These are phyloP conservation scores for Plasmodium ovale DNA, from an alignment of 169 alveolate genomes.

Conservation along the genomic window DNA sequence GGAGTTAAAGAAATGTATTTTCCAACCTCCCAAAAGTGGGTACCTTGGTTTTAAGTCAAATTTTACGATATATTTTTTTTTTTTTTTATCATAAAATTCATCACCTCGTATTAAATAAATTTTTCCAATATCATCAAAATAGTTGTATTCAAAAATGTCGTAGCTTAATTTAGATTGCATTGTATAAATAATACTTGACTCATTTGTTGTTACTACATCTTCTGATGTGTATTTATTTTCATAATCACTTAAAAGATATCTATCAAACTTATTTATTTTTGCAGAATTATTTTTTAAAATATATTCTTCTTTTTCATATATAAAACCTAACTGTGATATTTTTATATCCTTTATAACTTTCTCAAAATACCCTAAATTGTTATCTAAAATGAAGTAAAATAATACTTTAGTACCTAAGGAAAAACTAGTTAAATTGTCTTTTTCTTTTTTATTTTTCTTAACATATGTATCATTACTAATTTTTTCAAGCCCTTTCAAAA, in stretches of 20 bases:
- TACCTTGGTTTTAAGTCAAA: constrained; percentile 79
- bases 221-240: constrained; percentile 32
- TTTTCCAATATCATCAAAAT: constrained; percentile 65
- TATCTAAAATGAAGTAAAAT: constrained; percentile 32
- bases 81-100: constrained; percentile 46
- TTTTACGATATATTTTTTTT: constrained; percentile 9
- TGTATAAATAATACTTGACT: constrained; percentile 35
- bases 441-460: background rate
- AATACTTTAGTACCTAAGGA: constrained; percentile 40
- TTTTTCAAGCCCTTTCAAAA: constrained; percentile 25
- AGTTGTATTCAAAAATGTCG: constrained; percentile 52
- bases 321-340: constrained; percentile 51
- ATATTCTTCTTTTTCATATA: constrained; percentile 72
- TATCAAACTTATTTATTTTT: constrained; percentile 55
- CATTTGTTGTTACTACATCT: background rate
- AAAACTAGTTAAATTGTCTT: constrained; percentile 2
- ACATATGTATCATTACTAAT: constrained; percentile 25
- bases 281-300: constrained; percentile 48
- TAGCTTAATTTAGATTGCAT: constrained; percentile 36
- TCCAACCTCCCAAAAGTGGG: constrained; percentile 83
- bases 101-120: constrained; percentile 48
- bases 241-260: constrained; percentile 43
- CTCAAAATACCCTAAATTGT: constrained; percentile 60
- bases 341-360: constrained; percentile 48
- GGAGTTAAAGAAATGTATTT: constrained; percentile 48